Base-by-base conservation (phyloP, 257 asterid genomes). In the Fraxinus anomala region DNA sequence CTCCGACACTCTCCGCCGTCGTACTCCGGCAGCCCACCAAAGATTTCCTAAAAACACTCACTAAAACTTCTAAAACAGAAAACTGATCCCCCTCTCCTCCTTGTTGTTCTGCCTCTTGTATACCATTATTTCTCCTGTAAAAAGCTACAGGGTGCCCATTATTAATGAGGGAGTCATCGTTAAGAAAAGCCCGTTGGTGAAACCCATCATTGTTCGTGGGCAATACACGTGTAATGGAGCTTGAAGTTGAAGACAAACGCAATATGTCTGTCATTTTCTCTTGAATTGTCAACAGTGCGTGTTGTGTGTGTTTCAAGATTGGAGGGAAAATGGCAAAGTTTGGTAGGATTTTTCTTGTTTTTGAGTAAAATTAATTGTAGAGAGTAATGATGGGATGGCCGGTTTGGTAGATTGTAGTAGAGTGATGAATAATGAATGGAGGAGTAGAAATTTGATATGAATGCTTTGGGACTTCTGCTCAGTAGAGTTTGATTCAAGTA, bases 401-500 rank as follows among this genome's bases (percentile, higher is more conserved):
- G 79, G 76, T 21, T 82, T 63, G 79, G 82, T 75, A 73, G 76
- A 73, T 51, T 73, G 12, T 10, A 40, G 34, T 72, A 72, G 79
- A 74, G 42, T 44, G 44, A 19, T 61, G 73, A 21, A 11, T 47
- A 75, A 66, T n/a, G 66, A 21, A 54, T 6, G n/a, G 34, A 72
- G 49, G n/a, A 23, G 42, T 59, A 59, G 67, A 59, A 8, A 59
- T 59, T 37, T 75, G 65, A 1, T 24, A 75, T 31, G 73, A 76
- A 73, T 61, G 79, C 26, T n/a, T 68, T 63, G 63, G 68, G 39
- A 21, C 4, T 28, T 40, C 34, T 26, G 70, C 73, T 84, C 89
- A 88, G 84, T 83, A 66, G 90, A 88, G 90, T 88, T 89, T 71
- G 89, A 77, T 89, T 83, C 82, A 94, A 94, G 98, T 68, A 86